phyloP scores from a whole-genome alignment of 371 early-diverging fungal genomes.

The Mycotypha africana region DNA sequence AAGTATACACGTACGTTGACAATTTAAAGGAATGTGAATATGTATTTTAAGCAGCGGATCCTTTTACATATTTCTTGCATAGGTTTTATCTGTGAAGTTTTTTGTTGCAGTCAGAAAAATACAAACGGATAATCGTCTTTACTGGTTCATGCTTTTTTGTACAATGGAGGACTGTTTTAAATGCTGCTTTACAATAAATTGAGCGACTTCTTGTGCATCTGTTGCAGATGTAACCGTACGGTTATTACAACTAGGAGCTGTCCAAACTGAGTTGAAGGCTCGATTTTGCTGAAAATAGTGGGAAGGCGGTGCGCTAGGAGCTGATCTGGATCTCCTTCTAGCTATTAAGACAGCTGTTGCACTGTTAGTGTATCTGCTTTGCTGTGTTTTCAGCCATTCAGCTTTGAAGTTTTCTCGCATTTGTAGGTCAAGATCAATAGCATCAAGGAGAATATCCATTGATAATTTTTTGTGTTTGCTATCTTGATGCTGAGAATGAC shows the following conservation, averaged over 20 bases:
- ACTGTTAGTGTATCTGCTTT: neutral
- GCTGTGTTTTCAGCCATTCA: slow-evolving; percentile 28
- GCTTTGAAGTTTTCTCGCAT: slow-evolving; percentile 35
- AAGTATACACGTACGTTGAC: too few species aligned
- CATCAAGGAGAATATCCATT: slow-evolving; percentile 34
- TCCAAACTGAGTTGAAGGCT: slow-evolving; percentile 18
- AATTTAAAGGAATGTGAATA: too few species aligned
- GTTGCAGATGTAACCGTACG: slow-evolving; percentile 12
- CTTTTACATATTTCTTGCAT: too few species aligned
- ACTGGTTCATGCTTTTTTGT: too few species aligned
- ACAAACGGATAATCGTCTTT: too few species aligned
- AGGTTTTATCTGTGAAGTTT: too few species aligned
- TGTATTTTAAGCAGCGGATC: too few species aligned
- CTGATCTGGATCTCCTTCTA: slow-evolving; percentile 36
- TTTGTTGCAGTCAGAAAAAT: too few species aligned
- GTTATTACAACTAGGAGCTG: slow-evolving; percentile 1
- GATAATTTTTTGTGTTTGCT: slow-evolving; percentile 13
- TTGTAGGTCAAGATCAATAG: slow-evolving; percentile 42
- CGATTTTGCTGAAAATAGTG: slow-evolving; percentile 18
- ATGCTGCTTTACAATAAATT: slow-evolving; percentile 21
- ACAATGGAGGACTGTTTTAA: too few species aligned
- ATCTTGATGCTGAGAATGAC: slow-evolving; percentile 6
- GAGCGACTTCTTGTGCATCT: slow-evolving; percentile 18
- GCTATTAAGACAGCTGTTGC: slow-evolving; percentile 2
- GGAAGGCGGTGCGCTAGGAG: slow-evolving; percentile 36